These are phyloP conservation scores for Daldinia vernicosa DNA, from an alignment of 495 filamentous ascomycete species.

Conservation along the genomic window DNA sequence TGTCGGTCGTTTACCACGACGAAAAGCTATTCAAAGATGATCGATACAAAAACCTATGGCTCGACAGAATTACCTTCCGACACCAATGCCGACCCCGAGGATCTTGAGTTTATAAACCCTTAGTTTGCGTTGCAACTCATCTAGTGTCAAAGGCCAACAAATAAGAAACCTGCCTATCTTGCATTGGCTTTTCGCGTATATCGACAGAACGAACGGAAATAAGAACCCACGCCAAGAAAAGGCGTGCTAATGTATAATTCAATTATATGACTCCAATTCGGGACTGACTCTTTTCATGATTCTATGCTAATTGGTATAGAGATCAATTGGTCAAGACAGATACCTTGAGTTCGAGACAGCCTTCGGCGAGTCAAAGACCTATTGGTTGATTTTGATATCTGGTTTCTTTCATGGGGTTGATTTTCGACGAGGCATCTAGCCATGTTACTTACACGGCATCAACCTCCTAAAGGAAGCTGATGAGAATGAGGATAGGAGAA, in stretches of 20 bases:
- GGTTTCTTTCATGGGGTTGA: not conserved
- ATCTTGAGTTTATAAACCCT: not conserved
- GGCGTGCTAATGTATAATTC: not conserved
- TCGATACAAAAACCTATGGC: conserved; percentile 14
- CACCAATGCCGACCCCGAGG: conserved; percentile 17
- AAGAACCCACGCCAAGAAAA: not conserved
- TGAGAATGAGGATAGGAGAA: not conserved
- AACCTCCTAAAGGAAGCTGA: not conserved
- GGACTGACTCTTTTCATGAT: not conserved
- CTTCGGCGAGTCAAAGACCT: not conserved
- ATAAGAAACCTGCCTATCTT: not conserved
- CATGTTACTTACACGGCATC: not conserved
- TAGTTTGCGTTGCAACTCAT: not conserved
- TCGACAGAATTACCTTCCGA: conserved; percentile 38
- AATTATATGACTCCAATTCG: not conserved
- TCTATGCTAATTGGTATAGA: not conserved
- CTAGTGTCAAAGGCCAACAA: too few relatives aligned
- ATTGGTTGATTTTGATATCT: not conserved
- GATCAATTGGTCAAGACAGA: not conserved
- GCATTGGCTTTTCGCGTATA: not conserved
- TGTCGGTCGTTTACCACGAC: conserved; percentile 27
- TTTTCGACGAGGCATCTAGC: not conserved
- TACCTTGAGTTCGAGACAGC: not conserved
- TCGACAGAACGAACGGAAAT: not conserved
- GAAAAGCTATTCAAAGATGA: conserved; percentile 12